Percentiles rank a stretch among this genome's conserved stretches.
phyloP scores from a whole-genome alignment of 768 basidiomycete species.

The Suillus spraguei region DNA sequence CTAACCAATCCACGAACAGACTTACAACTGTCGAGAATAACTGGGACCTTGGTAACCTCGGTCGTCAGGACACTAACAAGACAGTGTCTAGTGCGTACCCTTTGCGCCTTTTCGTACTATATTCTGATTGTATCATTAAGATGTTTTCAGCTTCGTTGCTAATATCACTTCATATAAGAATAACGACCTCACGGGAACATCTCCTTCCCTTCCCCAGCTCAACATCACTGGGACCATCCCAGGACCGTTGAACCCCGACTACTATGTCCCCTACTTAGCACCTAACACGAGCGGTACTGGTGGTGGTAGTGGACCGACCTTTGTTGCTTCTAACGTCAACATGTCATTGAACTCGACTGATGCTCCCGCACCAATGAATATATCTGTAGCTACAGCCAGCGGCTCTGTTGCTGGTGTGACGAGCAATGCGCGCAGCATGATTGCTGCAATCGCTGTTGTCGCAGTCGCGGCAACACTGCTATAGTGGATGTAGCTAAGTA shows the following conservation, averaged over 20 bases:
- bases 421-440: not conserved
- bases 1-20: constrained; percentile 14
- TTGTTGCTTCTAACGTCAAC: constrained; percentile 38
- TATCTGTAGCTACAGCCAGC: constrained; percentile 29
- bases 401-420: constrained; percentile 1
- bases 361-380: constrained; percentile 43
- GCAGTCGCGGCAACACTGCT: constrained; percentile 2
- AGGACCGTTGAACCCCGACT: constrained; percentile 44
- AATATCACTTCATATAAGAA: constrained; percentile 46
- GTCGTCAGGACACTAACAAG: constrained; percentile 57
- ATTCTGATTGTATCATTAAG: constrained; percentile 25
- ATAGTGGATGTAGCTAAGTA: not conserved
- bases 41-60: constrained; percentile 63
- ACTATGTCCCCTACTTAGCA: constrained; percentile 47
- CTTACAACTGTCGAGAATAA: constrained; percentile 60
- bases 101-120: not conserved
- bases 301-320: constrained; percentile 46
- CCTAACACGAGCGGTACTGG: constrained; percentile 42
- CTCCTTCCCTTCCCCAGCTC: constrained; percentile 32
- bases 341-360: constrained; percentile 32
- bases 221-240: constrained; percentile 45
- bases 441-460: not conserved
- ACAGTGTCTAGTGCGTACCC: constrained; percentile 24
- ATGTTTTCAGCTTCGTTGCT: constrained; percentile 57
- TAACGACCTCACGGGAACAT: constrained; percentile 36